Evolutionary conservation across 225 moss, liverwort and hornwort species (phyloP), one percentile per base, ranked within the genome.

Genomic region (Lunularia cruciata): DNA sequence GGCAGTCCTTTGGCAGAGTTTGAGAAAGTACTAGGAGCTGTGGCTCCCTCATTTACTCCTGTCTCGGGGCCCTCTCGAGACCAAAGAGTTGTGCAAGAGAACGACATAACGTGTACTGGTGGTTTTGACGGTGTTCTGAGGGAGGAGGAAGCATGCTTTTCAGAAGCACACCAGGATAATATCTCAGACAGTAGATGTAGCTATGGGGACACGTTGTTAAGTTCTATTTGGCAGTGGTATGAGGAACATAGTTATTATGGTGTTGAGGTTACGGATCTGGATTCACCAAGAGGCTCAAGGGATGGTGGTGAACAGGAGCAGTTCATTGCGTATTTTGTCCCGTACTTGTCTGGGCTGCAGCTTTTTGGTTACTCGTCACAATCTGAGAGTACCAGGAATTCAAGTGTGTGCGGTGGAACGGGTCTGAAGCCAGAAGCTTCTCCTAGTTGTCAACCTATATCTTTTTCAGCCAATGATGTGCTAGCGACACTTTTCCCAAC

Each of bases 151-250:
- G 53, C 52, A 38, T 27, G 38, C 32, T 33, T 52, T 1, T 57
- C 75, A 45, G 46, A 25, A 36, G 14, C 23, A 10, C 43, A 69
- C 16, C 66, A 35, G 66, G 74, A 70, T 57, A 58, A 69, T 38
- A 66, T 46, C 48, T 36, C 76, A 55, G 40, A 54, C 11, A 83
- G 76, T 64, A 60, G 69, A 48, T 71, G 75, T 65, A 45, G 40
- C 59, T 25, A 77, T 33, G 38, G 45, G 19, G 46, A 66, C 63
- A 65, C 71, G 59, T 74, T 83, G 3, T 72, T 86, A 22, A 76
- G 67, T 69, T 76, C 78, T 34, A 40, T 86, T 55, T 86, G 86
- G 86, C 66, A 81, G 68, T 86, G 86, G 86, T 86, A 78, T n/a
- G 83, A 83, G 43, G 78, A 86, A 48, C 79, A 83, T 5, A 83